These are phyloP conservation scores for Suillus lakei DNA, from an alignment of 768 basidiomycete species.

Conservation along the genomic window DNA sequence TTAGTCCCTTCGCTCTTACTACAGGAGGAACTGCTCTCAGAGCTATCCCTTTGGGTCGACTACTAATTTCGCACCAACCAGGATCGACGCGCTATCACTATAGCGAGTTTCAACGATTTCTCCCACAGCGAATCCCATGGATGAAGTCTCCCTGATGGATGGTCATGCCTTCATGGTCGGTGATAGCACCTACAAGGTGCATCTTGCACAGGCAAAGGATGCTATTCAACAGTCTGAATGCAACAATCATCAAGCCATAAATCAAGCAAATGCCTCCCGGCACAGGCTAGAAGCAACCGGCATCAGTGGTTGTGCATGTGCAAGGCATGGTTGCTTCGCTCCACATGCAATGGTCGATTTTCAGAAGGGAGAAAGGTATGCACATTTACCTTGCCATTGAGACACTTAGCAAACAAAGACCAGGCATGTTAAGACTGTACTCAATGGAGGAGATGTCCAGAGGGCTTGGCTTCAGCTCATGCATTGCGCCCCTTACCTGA, in stretches of 20 bases:
- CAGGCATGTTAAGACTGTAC: no score
- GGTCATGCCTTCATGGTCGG: background rate
- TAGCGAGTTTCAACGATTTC: no score
- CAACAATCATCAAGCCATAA: background rate
- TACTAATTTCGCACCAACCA: no score
- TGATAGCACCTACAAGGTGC: background rate
- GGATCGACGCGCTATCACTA: no score
- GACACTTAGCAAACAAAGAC: no score
- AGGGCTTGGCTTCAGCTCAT: no score
- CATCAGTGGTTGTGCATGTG: rapidly evolving
- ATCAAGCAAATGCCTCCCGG: background rate
- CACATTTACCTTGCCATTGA: no score
- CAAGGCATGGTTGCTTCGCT: background rate
- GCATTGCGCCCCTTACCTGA: no score
- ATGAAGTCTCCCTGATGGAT: background rate
- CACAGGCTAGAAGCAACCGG: background rate
- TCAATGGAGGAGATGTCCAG: no score
- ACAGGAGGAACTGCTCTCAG: no score
- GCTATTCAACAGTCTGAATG: background rate
- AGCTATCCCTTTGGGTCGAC: no score
- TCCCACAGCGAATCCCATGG: background rate
- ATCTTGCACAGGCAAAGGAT: background rate
- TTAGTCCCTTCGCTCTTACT: no score
- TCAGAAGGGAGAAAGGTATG: background rate
- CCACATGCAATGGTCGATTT: background rate